Evolutionary conservation across 495 filamentous ascomycete species (phyloP).

Genomic region (Aspergillus kassunensis): DNA sequence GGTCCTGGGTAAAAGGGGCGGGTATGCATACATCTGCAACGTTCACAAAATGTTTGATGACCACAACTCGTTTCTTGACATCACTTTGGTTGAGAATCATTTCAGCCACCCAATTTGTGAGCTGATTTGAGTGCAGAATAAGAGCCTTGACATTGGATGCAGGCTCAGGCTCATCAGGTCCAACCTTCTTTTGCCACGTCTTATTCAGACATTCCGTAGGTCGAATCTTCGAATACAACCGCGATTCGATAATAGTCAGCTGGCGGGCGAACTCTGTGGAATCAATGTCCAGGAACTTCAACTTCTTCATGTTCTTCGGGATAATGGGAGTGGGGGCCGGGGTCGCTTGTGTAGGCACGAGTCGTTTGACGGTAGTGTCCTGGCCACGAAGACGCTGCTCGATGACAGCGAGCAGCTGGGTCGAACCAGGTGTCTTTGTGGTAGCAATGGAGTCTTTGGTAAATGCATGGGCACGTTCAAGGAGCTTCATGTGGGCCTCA

Average conservation of each 20-base stretch:
- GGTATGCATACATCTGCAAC: slow-evolving; percentile 72
- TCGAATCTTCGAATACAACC: slow-evolving; percentile 90
- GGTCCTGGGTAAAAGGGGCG: not conserved
- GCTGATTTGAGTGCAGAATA: slow-evolving; percentile 95
- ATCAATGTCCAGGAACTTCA: slow-evolving; percentile 98
- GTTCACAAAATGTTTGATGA: slow-evolving; percentile 97
- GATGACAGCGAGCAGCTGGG: slow-evolving; percentile 72
- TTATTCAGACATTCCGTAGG: slow-evolving; percentile 96
- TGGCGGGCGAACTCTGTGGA: slow-evolving; percentile 93
- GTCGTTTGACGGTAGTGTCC: slow-evolving; percentile 77
- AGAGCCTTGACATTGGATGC: slow-evolving; percentile 92
- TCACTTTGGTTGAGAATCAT: slow-evolving; percentile 95
- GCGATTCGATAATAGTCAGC: slow-evolving; percentile 93
- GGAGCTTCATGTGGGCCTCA: slow-evolving; percentile 75
- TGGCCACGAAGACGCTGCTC: slow-evolving; percentile 85
- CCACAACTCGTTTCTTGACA: slow-evolving; percentile 90
- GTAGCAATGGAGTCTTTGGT: slow-evolving; percentile 88
- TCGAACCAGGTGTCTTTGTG: slow-evolving; percentile 84
- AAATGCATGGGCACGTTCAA: slow-evolving; percentile 84
- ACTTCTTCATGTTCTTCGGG: slow-evolving; percentile 98
- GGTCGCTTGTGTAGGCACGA: slow-evolving; percentile 78
- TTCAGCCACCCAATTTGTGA: slow-evolving; percentile 99
- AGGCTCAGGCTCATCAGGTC: slow-evolving; percentile 76
- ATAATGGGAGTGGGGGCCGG: slow-evolving; percentile 83
- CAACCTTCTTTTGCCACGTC: slow-evolving; percentile 94